Base-by-base conservation (phyloP, 169 alveolate species). In the Plasmodium fragile region DNA sequence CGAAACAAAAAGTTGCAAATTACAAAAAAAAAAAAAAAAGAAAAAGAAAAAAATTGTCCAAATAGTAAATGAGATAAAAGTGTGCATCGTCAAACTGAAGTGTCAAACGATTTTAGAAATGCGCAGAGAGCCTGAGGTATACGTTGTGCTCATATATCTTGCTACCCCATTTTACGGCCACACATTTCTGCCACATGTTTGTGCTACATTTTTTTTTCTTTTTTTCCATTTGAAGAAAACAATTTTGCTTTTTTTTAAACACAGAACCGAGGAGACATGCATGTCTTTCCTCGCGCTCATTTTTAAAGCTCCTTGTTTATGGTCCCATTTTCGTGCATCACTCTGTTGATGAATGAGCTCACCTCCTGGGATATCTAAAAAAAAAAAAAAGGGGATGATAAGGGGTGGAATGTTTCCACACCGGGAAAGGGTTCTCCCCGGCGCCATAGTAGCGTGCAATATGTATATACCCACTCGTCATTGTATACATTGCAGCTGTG, bases 281-380 rank as follows among this genome's bases (percentile, higher is more conserved):
- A 11, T 82, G 36, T 6, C 45, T 52, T 82, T 53, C 55, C 73
- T 39, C 52, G 30, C 73, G 41, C 5, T 41, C 39, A 53, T 65
- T 70, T 70, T 83, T 83, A 65, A 4, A 36, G 79, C 41, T 85
- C 93, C 25, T 77, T 75, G 69, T 85, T 77, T 32, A 85, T 53
- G 32, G 41, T 13, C 3, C 70, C 83, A 73, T 22, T 52, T 18
- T 85, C 93, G 45, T 85, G 79, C 34, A 85, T 72, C 13, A 77
- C 83, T 52, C 69, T 85, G 59, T 85, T 85, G 39, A 85, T 34
- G 41, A 85, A 22, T n/a, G 25, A 4, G 18, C 83, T 28, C 3
- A 85, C 6, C 22, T 85, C 93, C 32, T 73, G 73, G 55, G 69
- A 85, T 6, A 85, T 34, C 93, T 85, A 30, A 73, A 77, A 75